Conservation (phyloP, 169 alveolate species). For the Cryptosporidium ryanae region DNA sequence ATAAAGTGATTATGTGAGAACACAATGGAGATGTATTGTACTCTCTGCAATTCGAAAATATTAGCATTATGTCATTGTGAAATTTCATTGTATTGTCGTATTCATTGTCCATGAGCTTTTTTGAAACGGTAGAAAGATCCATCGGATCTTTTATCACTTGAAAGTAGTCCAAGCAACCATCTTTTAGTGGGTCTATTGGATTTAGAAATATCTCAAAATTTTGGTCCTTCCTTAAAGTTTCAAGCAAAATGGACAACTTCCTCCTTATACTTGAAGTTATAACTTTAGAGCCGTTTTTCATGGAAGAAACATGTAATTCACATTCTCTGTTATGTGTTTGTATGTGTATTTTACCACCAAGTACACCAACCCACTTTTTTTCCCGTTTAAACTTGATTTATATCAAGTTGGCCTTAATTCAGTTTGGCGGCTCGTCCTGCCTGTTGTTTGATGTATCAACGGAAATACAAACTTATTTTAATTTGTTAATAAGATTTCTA, state of each 20-base stretch:
- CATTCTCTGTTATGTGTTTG: too few relatives aligned
- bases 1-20: constrained; percentile 8
- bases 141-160: constrained; percentile 54
- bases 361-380: too few relatives aligned
- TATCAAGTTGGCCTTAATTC: too few relatives aligned
- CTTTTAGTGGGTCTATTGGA: constrained; percentile 58
- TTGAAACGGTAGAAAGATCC: constrained; percentile 43
- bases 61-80: constrained; percentile 21
- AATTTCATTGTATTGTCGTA: constrained; percentile 14
- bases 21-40: constrained; percentile 65
- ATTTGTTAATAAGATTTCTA: too few relatives aligned
- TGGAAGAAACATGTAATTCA: background rate
- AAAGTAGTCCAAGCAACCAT: constrained; percentile 59
- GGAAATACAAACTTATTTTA: too few relatives aligned
- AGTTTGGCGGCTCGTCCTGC: too few relatives aligned
- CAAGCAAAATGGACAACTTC: constrained; percentile 41
- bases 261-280: constrained; percentile 40
- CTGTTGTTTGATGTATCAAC: too few relatives aligned
- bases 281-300: constrained; percentile 17
- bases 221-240: constrained; percentile 42
- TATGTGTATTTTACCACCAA: too few relatives aligned
- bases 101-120: constrained; percentile 7
- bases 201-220: constrained; percentile 26
- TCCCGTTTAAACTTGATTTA: too few relatives aligned
- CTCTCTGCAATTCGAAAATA: constrained; percentile 51